Evolutionary conservation across 23 red algal genomes (phyloP).

Genomic region (Gracilaria caudata): DNA sequence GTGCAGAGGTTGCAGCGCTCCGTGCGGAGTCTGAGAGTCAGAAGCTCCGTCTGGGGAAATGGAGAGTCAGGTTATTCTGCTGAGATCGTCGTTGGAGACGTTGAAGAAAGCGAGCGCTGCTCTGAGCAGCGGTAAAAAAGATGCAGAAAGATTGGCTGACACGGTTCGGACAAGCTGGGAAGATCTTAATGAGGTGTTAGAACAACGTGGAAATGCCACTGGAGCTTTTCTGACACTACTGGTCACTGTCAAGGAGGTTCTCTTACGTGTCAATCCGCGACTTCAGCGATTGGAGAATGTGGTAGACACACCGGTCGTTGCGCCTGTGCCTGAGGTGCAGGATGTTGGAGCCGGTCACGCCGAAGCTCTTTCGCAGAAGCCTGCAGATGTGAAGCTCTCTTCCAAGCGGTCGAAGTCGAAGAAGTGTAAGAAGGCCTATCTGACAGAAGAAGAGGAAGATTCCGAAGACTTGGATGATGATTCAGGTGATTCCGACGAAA

Average conservation of each 20-base stretch:
- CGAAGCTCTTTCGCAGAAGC: neutral
- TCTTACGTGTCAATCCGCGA: conserved; percentile 1
- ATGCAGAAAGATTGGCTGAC: neutral
- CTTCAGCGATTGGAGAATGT: neutral
- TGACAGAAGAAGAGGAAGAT: neutral
- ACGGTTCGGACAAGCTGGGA: conserved; percentile 3
- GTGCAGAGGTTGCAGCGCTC: neutral
- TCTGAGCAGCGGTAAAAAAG: neutral
- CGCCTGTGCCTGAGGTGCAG: neutral
- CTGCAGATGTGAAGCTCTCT: too few species aligned
- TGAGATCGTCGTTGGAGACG: conserved; percentile 3
- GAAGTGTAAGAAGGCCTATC: neutral
- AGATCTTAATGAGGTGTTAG: conserved; percentile 1
- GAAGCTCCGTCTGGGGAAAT: conserved; percentile 27
- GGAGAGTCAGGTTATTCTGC: neutral
- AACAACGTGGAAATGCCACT: conserved; percentile 8
- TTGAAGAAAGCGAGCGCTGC: neutral
- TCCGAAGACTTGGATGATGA: too few species aligned
- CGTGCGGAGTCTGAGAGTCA: conserved; percentile 18
- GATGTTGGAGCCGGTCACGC: neutral
- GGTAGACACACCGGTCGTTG: neutral
- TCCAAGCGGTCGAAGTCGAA: conserved; percentile 4
- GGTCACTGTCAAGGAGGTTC: conserved; percentile 19
- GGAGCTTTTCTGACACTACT: neutral
- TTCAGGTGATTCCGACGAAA: neutral